Evolutionary conservation across 2,329 filamentous ascomycete genomes (phyloP).

Genomic region (Penicillium brevicompactum): DNA sequence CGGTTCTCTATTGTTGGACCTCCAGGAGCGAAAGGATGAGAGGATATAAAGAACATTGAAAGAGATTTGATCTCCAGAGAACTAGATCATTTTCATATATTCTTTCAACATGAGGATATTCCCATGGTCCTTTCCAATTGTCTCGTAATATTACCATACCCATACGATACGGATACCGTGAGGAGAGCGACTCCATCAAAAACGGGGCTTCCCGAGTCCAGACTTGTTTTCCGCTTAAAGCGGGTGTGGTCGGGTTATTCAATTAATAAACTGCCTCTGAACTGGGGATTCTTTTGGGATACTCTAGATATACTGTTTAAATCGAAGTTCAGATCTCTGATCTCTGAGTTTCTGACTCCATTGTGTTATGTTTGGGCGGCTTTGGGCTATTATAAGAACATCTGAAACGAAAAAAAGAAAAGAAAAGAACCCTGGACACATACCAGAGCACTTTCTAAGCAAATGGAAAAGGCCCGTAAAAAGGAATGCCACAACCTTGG

Average conservation of each 20-base stretch:
- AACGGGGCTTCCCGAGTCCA: slow-evolving; percentile 25
- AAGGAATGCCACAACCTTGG: slow-evolving; percentile 15
- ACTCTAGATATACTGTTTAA: too few relatives aligned
- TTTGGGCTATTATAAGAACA: slow-evolving; percentile 1
- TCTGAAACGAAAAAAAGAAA: neutral
- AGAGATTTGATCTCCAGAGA: too few relatives aligned
- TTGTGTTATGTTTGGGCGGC: neutral
- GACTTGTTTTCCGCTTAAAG: slow-evolving; percentile 9
- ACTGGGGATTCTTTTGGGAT: too few relatives aligned
- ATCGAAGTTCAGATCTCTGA: too few relatives aligned
- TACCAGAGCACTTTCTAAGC: neutral
- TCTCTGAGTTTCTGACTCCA: too few relatives aligned
- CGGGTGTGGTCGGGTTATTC: slow-evolving; percentile 22
- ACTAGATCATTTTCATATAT: too few relatives aligned
- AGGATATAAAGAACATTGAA: neutral
- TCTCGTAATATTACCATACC: neutral
- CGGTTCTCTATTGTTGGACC: too few relatives aligned
- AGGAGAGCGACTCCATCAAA: slow-evolving; percentile 4
- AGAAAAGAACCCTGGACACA: neutral
- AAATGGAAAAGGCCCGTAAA: neutral
- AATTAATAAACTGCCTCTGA: neutral
- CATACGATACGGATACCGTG: slow-evolving; percentile 6
- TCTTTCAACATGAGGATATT: too few relatives aligned
- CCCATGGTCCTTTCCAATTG: too few relatives aligned
- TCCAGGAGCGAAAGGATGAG: too few relatives aligned